Percentiles rank a stretch among this genome's conserved stretches.
phyloP scores from a whole-genome alignment of 306 rosid genomes.

The Quercus berberidifolia region DNA sequence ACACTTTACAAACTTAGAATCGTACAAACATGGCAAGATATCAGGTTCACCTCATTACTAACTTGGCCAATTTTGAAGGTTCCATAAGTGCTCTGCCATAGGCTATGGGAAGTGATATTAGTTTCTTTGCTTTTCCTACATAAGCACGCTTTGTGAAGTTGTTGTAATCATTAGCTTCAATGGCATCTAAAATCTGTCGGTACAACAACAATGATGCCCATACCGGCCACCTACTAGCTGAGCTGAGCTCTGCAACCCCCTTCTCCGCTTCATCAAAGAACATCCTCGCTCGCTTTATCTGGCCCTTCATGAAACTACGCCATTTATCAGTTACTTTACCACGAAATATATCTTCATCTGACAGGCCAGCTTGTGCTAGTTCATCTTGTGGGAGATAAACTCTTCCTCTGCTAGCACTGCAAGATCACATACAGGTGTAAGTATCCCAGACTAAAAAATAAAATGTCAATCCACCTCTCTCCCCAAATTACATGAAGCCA shows the following conservation, averaged over 20 bases:
- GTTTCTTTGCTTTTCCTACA: constrained; percentile 71
- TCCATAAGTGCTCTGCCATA: constrained; percentile 62
- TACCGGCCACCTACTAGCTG: constrained; percentile 95
- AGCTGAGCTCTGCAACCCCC: constrained; percentile 70
- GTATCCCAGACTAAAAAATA: neutral
- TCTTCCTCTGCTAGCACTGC: constrained; percentile 93
- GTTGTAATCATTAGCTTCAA: constrained; percentile 93
- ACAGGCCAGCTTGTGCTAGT: constrained; percentile 74
- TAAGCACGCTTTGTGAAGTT: constrained; percentile 89
- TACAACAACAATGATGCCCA: constrained; percentile 82
- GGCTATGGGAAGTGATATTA: constrained; percentile 67
- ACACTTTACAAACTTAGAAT: constrained; percentile 22
- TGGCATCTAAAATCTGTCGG: constrained; percentile 78
- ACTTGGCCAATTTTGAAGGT: constrained; percentile 42
- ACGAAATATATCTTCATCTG: constrained; percentile 69
- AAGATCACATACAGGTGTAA: neutral
- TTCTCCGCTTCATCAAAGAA: constrained; percentile 91
- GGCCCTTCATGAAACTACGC: constrained; percentile 86
- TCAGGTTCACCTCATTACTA: constrained; percentile 32
- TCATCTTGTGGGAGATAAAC: constrained; percentile 94
- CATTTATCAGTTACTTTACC: constrained; percentile 82
- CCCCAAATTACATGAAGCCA: too few relatives aligned
- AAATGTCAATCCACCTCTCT: too few relatives aligned
- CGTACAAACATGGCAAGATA: neutral
- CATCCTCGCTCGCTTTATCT: constrained; percentile 84